Conservation (phyloP, 179 eudicot genomes). For the Beta corolliflora region DNA sequence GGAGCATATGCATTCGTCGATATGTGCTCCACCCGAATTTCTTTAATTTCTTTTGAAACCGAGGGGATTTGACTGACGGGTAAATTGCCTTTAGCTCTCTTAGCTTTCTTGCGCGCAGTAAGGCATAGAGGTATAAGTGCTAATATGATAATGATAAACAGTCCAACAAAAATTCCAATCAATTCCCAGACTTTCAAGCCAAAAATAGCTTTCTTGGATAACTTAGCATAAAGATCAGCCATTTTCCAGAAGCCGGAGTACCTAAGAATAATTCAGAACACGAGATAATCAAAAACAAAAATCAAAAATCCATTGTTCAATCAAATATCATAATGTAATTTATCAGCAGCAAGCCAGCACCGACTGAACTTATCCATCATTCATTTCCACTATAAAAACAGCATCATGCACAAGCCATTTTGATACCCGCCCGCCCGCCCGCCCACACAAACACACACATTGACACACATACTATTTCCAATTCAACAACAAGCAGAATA, state of each 20-base stretch:
- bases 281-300: neutral
- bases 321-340: neutral
- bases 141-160: slow-evolving; percentile 60
- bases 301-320: slow-evolving; percentile 8
- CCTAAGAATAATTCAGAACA: slow-evolving; percentile 16
- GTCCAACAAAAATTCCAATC: slow-evolving; percentile 68
- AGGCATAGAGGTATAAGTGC: slow-evolving; percentile 48
- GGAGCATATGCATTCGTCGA: slow-evolving; percentile 49
- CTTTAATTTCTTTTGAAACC: slow-evolving; percentile 89
- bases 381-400: neutral
- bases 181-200: slow-evolving; percentile 86
- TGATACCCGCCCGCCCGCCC: no score
- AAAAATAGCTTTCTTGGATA: slow-evolving; percentile 51
- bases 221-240: slow-evolving; percentile 62
- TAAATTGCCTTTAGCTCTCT: slow-evolving; percentile 40
- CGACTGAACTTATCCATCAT: neutral
- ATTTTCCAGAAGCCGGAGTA: slow-evolving; percentile 38
- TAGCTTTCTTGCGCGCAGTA: slow-evolving; percentile 67
- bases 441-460: neutral
- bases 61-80: slow-evolving; percentile 77
- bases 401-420: no score
- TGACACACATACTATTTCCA: neutral
- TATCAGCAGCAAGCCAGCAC: neutral
- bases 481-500: neutral
- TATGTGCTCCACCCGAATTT: slow-evolving; percentile 74